A percentile compares a stretch with the other conserved stretches of the same genome.
Evolutionary conservation across 352 stramenopile genomes (phyloP).

Genomic region (Phytophthora cryptogea): DNA sequence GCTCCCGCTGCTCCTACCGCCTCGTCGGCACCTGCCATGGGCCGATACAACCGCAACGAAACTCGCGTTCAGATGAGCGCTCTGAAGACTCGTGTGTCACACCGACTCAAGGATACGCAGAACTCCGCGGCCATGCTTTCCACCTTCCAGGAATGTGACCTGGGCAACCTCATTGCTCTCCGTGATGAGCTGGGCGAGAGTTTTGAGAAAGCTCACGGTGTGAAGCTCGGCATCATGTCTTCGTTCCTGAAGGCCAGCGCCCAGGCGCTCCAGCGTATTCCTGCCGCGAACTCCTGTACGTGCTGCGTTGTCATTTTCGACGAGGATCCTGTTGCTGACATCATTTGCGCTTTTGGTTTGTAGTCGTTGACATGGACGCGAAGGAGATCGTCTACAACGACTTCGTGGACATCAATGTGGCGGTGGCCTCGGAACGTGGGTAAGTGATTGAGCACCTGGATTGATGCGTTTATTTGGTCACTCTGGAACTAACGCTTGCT

Average conservation of each 20-base stretch:
- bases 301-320: slow-evolving; percentile 9
- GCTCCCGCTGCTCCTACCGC: slow-evolving; percentile 32
- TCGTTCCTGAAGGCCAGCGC: slow-evolving; percentile 98
- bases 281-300: slow-evolving; percentile 96
- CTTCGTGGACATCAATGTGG: slow-evolving; percentile 98
- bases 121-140: slow-evolving; percentile 98
- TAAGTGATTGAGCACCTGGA: slow-evolving; percentile 30
- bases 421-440: slow-evolving; percentile 94
- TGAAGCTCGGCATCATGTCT: slow-evolving; percentile 99
- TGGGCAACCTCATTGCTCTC: slow-evolving; percentile 95
- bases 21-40: slow-evolving; percentile 16
- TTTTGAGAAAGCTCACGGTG: slow-evolving; percentile 97
- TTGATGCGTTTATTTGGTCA: not conserved
- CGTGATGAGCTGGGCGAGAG: slow-evolving; percentile 90
- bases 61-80: slow-evolving; percentile 94
- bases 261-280: slow-evolving; percentile 91
- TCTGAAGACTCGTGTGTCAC: slow-evolving; percentile 94
- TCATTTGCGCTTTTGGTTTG: slow-evolving; percentile 1
- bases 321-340: slow-evolving; percentile 7
- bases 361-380: slow-evolving; percentile 97
- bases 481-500: slow-evolving; percentile 6
- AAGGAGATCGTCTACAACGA: slow-evolving; percentile 99
- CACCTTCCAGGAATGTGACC: slow-evolving; percentile 99
- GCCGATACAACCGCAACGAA: slow-evolving; percentile 68
- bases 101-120: slow-evolving; percentile 98